Evolutionary conservation across 805 yeast genomes (phyloP).

Genomic region (Teunomyces atbi): DNA sequence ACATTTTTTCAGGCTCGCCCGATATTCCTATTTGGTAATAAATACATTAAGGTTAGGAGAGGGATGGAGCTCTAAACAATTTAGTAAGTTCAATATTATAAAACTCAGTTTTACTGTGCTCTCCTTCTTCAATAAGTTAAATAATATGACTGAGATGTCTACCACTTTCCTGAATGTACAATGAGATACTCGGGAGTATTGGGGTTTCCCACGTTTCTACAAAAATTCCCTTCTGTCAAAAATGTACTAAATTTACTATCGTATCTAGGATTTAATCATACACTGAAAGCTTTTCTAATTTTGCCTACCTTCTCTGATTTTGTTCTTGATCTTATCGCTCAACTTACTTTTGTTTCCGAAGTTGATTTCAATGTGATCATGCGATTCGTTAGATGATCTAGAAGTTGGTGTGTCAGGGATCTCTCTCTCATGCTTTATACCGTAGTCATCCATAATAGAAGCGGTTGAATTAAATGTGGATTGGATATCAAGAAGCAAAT

Average conservation of each 20-base stretch:
- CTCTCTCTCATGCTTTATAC: constrained; percentile 8
- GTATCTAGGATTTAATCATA: neutral
- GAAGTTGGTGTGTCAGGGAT: constrained; percentile 3
- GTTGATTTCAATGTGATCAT: constrained; percentile 32
- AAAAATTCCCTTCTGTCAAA: no score
- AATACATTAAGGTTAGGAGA: no score
- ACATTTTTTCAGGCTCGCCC: no score
- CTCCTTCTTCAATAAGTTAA: no score
- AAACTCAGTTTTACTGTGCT: no score
- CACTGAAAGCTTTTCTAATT: neutral
- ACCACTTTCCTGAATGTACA: no score
- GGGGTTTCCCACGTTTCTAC: no score
- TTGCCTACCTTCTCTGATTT: constrained; percentile 36
- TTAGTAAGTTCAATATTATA: no score
- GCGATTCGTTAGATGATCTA: constrained; percentile 19
- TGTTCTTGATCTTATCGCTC: constrained; percentile 33
- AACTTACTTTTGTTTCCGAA: constrained; percentile 23
- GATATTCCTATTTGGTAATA: no score
- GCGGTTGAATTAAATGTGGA: constrained; percentile 28
- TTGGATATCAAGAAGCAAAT: constrained; percentile 20
- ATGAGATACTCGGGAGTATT: no score
- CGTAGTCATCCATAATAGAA: constrained; percentile 35
- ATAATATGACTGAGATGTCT: no score
- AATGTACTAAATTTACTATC: neutral
- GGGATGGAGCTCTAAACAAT: no score